Percentiles rank a stretch among this genome's conserved stretches.
These are phyloP conservation scores for Phaeodactylum tricornutum DNA, from an alignment of 108 stramenopile species.

Conservation along the genomic window DNA sequence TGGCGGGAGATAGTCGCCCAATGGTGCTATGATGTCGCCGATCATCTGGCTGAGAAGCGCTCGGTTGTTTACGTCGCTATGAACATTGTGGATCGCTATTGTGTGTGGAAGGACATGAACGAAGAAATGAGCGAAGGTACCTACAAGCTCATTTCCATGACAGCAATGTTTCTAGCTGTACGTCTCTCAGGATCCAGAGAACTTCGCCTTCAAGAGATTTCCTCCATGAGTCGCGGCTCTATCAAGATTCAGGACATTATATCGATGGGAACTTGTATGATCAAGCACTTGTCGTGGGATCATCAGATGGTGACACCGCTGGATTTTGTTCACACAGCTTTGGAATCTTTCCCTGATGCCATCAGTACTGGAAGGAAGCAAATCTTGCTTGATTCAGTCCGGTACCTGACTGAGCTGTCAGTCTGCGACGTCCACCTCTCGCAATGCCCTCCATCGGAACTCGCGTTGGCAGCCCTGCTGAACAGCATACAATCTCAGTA, in stretches of 20 bases:
- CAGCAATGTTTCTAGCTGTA: conserved; percentile 30
- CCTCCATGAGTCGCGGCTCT: conserved; percentile 19
- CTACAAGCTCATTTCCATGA: conserved; percentile 25
- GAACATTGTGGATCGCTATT: conserved; percentile 34
- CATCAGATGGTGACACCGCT: conserved; percentile 18
- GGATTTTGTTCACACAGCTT: conserved; percentile 19
- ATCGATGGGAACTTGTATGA: conserved; percentile 16
- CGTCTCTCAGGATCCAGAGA: conserved; percentile 17
- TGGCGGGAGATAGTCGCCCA: conserved; percentile 35
- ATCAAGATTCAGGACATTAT: conserved; percentile 14
- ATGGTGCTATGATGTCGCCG: conserved; percentile 42
- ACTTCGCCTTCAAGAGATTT: conserved; percentile 18
- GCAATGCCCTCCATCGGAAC: conserved; percentile 9
- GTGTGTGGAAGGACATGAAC: background rate
- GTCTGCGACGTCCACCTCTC: conserved; percentile 24
- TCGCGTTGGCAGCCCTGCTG: conserved; percentile 24
- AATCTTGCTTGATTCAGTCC: conserved; percentile 19
- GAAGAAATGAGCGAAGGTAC: background rate
- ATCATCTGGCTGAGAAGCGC: conserved; percentile 25
- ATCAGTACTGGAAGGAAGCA: no score
- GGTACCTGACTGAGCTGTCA: conserved; percentile 24
- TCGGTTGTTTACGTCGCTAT: conserved; percentile 30
- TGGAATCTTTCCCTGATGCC: background rate
- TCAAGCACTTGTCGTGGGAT: conserved; percentile 14
- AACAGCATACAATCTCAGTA: no score